Conservation (phyloP, 164 flowering plant species). For the Sextonia rubra region DNA sequence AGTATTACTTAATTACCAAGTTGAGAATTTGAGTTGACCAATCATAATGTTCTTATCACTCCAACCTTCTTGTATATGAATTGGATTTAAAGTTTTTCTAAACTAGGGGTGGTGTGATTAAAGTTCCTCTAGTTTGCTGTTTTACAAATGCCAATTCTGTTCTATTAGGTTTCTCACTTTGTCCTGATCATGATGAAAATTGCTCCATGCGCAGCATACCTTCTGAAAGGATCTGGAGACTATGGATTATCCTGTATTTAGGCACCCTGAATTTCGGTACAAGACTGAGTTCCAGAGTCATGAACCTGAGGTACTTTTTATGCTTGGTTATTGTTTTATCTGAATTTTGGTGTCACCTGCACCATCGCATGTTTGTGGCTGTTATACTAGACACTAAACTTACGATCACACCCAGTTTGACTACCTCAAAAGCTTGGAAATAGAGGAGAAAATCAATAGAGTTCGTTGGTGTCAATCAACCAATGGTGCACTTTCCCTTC, state of each 20-base stretch:
- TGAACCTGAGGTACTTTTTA: conserved; percentile 69
- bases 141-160: neutral
- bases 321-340: neutral
- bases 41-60: neutral
- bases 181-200: neutral
- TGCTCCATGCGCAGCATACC: conserved; percentile 36
- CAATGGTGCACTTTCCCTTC: conserved; percentile 56
- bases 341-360: neutral
- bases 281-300: conserved; percentile 92
- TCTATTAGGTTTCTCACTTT: neutral
- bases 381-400: neutral
- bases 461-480: conserved; percentile 87
- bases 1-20: neutral
- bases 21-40: neutral
- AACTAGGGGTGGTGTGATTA: neutral
- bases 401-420: conserved; percentile 55
- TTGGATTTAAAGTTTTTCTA: no score
- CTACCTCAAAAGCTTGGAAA: conserved; percentile 90
- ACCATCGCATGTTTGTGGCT: neutral
- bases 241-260: conserved; percentile 39
- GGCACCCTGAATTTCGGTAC: conserved; percentile 83
- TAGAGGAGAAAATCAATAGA: conserved; percentile 89
- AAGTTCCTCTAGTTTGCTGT: neutral
- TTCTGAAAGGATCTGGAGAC: conserved; percentile 62
- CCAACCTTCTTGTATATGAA: no score